These are phyloP conservation scores for Hyaloperonospora brassicae DNA, from an alignment of 352 stramenopile species.

Conservation along the genomic window DNA sequence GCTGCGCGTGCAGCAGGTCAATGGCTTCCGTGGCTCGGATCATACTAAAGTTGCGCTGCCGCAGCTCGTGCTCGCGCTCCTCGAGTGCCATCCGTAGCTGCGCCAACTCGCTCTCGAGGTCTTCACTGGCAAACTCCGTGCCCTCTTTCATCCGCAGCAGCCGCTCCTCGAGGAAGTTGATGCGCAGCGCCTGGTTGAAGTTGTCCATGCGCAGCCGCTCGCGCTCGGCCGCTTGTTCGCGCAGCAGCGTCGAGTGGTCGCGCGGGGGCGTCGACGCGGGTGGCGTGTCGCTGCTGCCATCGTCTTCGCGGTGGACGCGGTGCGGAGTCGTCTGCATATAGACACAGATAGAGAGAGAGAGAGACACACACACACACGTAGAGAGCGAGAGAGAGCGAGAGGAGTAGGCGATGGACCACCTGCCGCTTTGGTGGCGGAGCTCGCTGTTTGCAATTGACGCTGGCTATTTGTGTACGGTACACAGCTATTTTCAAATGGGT, in stretches of 20 bases:
- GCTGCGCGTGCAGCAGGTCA: slow-evolving; percentile 39
- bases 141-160: slow-evolving; percentile 53
- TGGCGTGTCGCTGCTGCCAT: background rate
- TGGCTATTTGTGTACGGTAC: too few relatives aligned
- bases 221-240: slow-evolving; percentile 47
- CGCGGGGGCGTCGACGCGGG: slow-evolving; percentile 13
- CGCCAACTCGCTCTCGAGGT: slow-evolving; percentile 52
- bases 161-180: slow-evolving; percentile 62
- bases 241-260: slow-evolving; percentile 32
- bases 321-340: slow-evolving; percentile 10
- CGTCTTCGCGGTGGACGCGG: slow-evolving; percentile 6
- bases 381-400: too few relatives aligned
- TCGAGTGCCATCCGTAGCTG: slow-evolving; percentile 51
- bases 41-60: slow-evolving; percentile 49
- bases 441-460: too few relatives aligned
- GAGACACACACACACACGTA: too few relatives aligned
- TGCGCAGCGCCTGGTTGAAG: slow-evolving; percentile 63
- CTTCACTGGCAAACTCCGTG: slow-evolving; percentile 49
- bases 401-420: too few relatives aligned
- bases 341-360: too few relatives aligned
- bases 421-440: too few relatives aligned
- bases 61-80: slow-evolving; percentile 54
- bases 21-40: slow-evolving; percentile 53
- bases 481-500: too few relatives aligned
- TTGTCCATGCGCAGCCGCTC: slow-evolving; percentile 63